phyloP scores from a whole-genome alignment of 352 stramenopile species.

The Phytophthora hibernalis region DNA sequence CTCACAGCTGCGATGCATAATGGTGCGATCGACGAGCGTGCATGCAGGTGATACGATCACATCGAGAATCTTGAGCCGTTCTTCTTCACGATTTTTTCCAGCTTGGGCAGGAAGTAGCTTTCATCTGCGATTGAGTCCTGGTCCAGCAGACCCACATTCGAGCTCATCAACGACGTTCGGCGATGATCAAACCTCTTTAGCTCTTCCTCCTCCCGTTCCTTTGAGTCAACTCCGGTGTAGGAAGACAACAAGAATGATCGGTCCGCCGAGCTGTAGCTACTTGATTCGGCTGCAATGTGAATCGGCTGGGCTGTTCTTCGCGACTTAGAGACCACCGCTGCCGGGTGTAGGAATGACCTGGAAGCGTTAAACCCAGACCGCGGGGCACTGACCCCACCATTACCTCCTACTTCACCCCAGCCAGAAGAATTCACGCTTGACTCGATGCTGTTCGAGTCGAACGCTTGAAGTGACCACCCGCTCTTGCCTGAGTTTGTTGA shows the following conservation, averaged over 20 bases:
- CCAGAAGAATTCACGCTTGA: slow-evolving; percentile 28
- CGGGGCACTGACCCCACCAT: slow-evolving; percentile 17
- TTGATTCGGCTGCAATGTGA: slow-evolving; percentile 46
- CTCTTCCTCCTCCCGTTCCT: slow-evolving; percentile 43
- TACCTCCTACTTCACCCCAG: slow-evolving; percentile 10
- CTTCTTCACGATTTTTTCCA: slow-evolving; percentile 48
- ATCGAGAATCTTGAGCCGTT: slow-evolving; percentile 57
- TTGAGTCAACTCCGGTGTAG: slow-evolving; percentile 18
- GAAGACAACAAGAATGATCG: slow-evolving; percentile 29
- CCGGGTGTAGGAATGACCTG: slow-evolving; percentile 62
- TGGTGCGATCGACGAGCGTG: slow-evolving; percentile 59
- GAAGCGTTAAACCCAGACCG: slow-evolving; percentile 28
- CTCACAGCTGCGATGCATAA: slow-evolving; percentile 71
- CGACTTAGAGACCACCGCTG: slow-evolving; percentile 30
- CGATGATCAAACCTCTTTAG: slow-evolving; percentile 35
- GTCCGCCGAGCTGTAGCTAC: slow-evolving; percentile 52
- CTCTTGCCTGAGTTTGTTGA: slow-evolving; percentile 20
- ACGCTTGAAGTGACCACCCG: slow-evolving; percentile 21
- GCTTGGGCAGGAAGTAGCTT: slow-evolving; percentile 48
- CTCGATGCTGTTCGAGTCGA: slow-evolving; percentile 31
- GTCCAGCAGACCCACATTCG: slow-evolving; percentile 55
- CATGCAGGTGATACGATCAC: slow-evolving; percentile 64
- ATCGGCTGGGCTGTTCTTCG: slow-evolving; percentile 28
- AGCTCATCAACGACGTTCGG: slow-evolving; percentile 64
- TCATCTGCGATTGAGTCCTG: slow-evolving; percentile 50